Base-by-base conservation (phyloP, 176 grass and related monocot genomes). In the Coix lacrymajobi region DNA sequence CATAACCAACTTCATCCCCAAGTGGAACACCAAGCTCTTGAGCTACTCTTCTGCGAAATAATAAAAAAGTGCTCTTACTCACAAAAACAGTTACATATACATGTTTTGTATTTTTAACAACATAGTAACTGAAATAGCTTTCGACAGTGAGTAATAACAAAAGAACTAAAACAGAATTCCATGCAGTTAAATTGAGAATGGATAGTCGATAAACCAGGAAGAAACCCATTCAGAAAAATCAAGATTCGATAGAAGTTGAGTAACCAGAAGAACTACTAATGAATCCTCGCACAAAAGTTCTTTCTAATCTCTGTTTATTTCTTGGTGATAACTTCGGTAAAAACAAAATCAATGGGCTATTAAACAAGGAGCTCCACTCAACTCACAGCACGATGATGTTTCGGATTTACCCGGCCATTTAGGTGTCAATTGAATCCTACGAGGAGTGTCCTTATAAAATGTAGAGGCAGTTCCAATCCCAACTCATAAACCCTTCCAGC, bases 1-100 rank as follows among this genome's bases (percentile, higher is more conserved):
- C 92, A 77, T 98, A 98, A 45, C 96, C 96, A 30, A 98, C 96
- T 76, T 95, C 90, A 62, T 98, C 92, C 62, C 96, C 92, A 69
- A 98, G 82, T 80, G 79, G 39, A 78, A 90, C 90, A 86, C 85
- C 87, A 20, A 98, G 90, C 83, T 98, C 96, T 63, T 90, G 92
- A 32, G 96, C 88, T 76, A 98, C 96, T 83, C 96, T 92, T 89
- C 96, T 97, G 39, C 20, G 37, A 79, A 82, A 82, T 30, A 57
- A 82, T 63, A 56, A 81, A 44, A 17, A 77, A 81, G 19, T 65
- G 34, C 25, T 44, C 32, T 81, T 64, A 64, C 22, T 43, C 34
- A 58, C 16, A 54, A 77, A 14, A 39, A 19, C 14, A 81, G 33
- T 20, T 33, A 20, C 11, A 28, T 61, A 76, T 61, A 76, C 26